A percentile compares a stretch with the other conserved stretches of the same genome.
Conservation (phyloP, 148 eudicot species). For the Linanthus parryae region DNA sequence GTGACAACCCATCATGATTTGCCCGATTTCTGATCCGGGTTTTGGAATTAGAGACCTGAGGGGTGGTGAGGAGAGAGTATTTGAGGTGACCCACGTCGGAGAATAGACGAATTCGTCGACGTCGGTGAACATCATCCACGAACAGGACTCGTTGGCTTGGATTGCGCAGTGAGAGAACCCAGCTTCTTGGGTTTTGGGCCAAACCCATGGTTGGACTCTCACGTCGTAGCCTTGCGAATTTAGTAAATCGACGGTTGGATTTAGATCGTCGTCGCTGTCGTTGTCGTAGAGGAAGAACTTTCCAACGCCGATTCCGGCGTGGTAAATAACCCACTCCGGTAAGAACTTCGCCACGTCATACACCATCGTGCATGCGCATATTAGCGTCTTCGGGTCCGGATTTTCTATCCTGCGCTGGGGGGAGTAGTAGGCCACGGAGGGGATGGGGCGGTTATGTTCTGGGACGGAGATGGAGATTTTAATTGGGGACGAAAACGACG, state of each 20-base stretch:
- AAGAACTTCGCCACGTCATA: slow-evolving; percentile 8
- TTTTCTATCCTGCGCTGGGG: background rate
- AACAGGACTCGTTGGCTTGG: slow-evolving; percentile 4
- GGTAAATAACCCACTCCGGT: slow-evolving; percentile 7
- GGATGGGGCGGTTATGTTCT: background rate
- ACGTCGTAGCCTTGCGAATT: background rate
- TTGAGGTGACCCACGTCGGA: background rate
- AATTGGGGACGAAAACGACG: background rate
- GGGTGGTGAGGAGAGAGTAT: no score
- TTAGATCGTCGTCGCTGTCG: slow-evolving; percentile 2
- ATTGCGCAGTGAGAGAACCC: slow-evolving; percentile 5
- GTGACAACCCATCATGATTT: slow-evolving; percentile 1
- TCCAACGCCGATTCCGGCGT: slow-evolving; percentile 2
- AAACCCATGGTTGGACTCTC: background rate
- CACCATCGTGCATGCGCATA: slow-evolving; percentile 10
- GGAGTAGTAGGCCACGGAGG: background rate
- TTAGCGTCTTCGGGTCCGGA: background rate
- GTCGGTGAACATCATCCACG: slow-evolving; percentile 6
- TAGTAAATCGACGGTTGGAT: background rate
- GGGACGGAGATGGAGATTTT: slow-evolving; percentile 1
- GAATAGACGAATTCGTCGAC: slow-evolving; percentile 8
- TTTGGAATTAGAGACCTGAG: no score
- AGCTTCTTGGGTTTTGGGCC: slow-evolving; percentile 12
- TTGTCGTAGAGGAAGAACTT: slow-evolving; percentile 7
- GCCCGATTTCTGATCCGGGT: no score